A percentile compares a stretch with the other conserved stretches of the same genome.
Evolutionary conservation across 169 alveolate genomes (phyloP).

Genomic region (Eimeria sp.): DNA sequence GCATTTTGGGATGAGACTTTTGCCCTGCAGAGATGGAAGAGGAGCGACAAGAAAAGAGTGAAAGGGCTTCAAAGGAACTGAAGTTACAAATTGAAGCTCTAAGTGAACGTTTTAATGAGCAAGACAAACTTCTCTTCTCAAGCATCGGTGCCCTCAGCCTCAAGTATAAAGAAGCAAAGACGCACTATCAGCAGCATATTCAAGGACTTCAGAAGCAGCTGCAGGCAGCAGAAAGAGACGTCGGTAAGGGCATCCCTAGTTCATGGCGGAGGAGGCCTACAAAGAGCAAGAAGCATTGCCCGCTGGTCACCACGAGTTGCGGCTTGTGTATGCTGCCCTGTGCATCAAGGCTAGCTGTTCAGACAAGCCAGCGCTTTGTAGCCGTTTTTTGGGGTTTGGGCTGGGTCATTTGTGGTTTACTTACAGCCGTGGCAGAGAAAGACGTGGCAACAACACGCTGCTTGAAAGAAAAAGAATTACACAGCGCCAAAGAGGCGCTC

Average conservation of each 20-base stretch:
- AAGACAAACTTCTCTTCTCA: constrained; percentile 35
- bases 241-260: background rate
- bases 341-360: background rate
- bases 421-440: constrained; percentile 26
- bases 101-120: constrained; percentile 2
- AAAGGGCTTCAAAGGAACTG: constrained; percentile 11
- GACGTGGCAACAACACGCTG: constrained; percentile 45
- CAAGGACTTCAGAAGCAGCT: constrained; percentile 38
- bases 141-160: constrained; percentile 13
- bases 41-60: constrained; percentile 44
- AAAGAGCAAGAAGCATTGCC: background rate
- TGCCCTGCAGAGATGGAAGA: constrained; percentile 27
- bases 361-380: background rate
- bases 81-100: background rate
- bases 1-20: background rate
- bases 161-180: constrained; percentile 10
- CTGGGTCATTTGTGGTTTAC: background rate
- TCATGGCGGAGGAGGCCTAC: background rate
- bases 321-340: background rate
- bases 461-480: constrained; percentile 22
- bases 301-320: background rate
- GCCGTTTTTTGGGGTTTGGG: background rate
- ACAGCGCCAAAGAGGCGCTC: constrained; percentile 23
- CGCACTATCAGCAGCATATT: constrained; percentile 34
- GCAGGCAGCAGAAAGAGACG: constrained; percentile 56